Base-by-base conservation (phyloP, 495 filamentous ascomycete species). In the Podospora bellae-mahoneyi region DNA sequence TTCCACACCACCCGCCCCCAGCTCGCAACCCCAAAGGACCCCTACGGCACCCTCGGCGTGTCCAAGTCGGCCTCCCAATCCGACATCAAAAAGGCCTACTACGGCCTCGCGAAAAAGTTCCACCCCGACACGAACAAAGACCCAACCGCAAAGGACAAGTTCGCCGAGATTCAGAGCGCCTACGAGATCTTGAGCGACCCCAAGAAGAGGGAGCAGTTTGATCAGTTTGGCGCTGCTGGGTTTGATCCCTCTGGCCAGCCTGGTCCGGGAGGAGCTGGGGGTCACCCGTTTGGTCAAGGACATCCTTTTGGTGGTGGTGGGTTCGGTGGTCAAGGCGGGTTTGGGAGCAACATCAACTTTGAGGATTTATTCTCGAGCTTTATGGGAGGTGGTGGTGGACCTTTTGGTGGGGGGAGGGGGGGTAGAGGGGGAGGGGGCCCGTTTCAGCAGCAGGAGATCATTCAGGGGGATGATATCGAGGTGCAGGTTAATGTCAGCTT, bases 91-190 rank as follows among this genome's bases (percentile, higher is more conserved):
- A 98, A 97, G 79, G 94, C 95, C 2, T 99, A 99, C 82, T 99
- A 99, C 78, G 90, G 92, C 64, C 82, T 97, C 68, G 95, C 95
- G n/a, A 98, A 98, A 80, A 98, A 97, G 76, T 99, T 88, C 76
- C 95, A 99, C 73, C 95, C 95, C 7, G 95, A 99, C 78, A 97
- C 95, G 53, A 98, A 97, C 82, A 99, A 97, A 79, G 95, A 97
- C 64, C 75, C 92, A 7, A 82, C 81, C 6, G 94, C 95, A 34
- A 97, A 97, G 77, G 95, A 98, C 64, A 94, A 91, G 73, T 99
- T 99, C 75, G 83, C 88, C 58, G 95, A 97, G 69, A 91, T 95
- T 64, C 95, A 97, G 76, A 83, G 89, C 1, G 91, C 95, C 2
- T 99, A 98, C 76, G 95, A 99, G 76, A 80, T 97, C 48, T 84